Evolutionary conservation across 129 eudicot genomes (phyloP).

Genomic region (Apium graveolens): DNA sequence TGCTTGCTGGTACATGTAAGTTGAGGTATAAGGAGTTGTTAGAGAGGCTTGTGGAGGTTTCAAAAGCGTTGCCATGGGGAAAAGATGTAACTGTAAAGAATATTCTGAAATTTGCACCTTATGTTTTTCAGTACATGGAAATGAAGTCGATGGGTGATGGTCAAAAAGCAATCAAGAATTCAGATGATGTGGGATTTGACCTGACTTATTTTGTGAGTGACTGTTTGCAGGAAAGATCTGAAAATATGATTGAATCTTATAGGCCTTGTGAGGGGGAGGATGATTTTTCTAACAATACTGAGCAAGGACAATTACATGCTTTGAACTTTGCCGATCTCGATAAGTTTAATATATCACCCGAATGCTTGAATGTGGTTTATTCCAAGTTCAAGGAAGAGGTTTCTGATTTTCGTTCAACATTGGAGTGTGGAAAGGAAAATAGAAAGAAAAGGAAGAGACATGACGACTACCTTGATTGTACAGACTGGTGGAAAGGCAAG

Average conservation of each 20-base stretch:
- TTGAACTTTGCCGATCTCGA: slow-evolving; percentile 24
- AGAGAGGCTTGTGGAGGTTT: slow-evolving; percentile 63
- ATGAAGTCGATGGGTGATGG: slow-evolving; percentile 46
- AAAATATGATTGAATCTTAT: slow-evolving; percentile 9
- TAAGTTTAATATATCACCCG: slow-evolving; percentile 28
- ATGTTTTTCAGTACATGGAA: slow-evolving; percentile 73
- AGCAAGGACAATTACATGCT: slow-evolving; percentile 2
- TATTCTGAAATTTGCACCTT: slow-evolving; percentile 53
- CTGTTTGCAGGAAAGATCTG: slow-evolving; percentile 26
- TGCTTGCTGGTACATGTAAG: slow-evolving; percentile 43
- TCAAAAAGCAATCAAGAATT: slow-evolving; percentile 8
- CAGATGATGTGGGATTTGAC: slow-evolving; percentile 25
- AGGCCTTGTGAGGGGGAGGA: slow-evolving; percentile 4
- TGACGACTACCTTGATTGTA: slow-evolving; percentile 18
- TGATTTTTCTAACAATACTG: slow-evolving; percentile 20
- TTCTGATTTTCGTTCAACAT: slow-evolving; percentile 12
- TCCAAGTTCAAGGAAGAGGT: slow-evolving; percentile 23
- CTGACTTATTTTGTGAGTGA: slow-evolving; percentile 34
- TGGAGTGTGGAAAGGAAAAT: slow-evolving; percentile 5
- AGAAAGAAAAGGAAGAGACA: slow-evolving; percentile 9
- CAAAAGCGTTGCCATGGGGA: slow-evolving; percentile 70
- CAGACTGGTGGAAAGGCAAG: slow-evolving; percentile 55
- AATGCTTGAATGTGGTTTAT: slow-evolving; percentile 30
- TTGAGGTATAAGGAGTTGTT: slow-evolving; percentile 64
- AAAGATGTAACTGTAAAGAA: slow-evolving; percentile 64